Conservation (phyloP, 2,329 filamentous ascomycete genomes). For the Nemania sp. region DNA sequence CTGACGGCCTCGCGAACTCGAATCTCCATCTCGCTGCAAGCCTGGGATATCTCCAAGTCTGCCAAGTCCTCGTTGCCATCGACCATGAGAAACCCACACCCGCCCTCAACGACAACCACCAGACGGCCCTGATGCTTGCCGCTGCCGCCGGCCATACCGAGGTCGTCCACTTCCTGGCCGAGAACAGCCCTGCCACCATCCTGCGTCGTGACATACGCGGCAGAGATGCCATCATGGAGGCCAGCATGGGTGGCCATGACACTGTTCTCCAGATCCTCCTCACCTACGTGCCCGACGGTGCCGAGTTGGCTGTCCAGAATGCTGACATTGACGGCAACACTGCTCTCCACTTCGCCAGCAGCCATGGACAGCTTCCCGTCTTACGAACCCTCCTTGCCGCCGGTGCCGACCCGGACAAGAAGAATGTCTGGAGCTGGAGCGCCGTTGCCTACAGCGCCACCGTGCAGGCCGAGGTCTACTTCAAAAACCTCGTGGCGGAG, state of each 20-base stretch:
- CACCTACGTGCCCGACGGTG: constrained; percentile 62
- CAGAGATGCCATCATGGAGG: constrained; percentile 73
- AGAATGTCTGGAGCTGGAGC: constrained; percentile 80
- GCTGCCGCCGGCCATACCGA: constrained; percentile 71
- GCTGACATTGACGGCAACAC: constrained; percentile 80
- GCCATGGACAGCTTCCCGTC: constrained; percentile 78
- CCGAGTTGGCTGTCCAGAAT: constrained; percentile 56
- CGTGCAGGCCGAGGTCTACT: constrained; percentile 82
- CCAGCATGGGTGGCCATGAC: constrained; percentile 63
- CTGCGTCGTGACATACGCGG: constrained; percentile 68
- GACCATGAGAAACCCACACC: constrained; percentile 77
- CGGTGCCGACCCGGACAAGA: constrained; percentile 73
- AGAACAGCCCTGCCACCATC: constrained; percentile 65
- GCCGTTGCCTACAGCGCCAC: constrained; percentile 83
- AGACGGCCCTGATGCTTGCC: constrained; percentile 83
- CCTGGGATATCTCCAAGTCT: constrained; percentile 71
- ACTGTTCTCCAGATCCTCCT: constrained; percentile 68
- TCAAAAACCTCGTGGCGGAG: constrained; percentile 75
- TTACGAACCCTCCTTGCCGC: constrained; percentile 77
- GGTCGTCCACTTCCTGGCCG: constrained; percentile 72
- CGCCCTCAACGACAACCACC: constrained; percentile 76
- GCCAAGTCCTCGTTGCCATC: constrained; percentile 69
- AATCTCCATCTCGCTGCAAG: constrained; percentile 80
- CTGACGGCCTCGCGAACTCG: constrained; percentile 74
- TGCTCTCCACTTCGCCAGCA: constrained; percentile 82